phyloP scores from a whole-genome alignment of 345 rosid genomes.

The Psidium friedrichsthalianum region DNA sequence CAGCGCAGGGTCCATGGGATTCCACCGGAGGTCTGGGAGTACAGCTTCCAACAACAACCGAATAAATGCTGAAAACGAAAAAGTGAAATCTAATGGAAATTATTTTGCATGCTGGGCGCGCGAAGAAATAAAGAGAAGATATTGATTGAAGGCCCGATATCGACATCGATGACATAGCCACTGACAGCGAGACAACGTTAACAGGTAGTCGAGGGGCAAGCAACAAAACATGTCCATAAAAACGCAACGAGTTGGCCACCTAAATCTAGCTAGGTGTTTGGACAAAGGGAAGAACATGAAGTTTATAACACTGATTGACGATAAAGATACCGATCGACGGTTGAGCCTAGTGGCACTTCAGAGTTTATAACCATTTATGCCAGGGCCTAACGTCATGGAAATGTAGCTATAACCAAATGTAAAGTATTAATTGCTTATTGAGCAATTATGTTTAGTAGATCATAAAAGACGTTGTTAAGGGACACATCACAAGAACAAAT shows the following conservation, averaged over 20 bases:
- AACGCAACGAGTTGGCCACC: too few species aligned
- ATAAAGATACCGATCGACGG: background rate
- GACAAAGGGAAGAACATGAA: background rate
- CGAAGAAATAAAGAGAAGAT: too few species aligned
- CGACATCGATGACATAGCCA: too few species aligned
- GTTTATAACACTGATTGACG: background rate
- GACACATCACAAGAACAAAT: background rate
- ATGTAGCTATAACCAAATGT: fast-evolving
- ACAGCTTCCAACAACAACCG: background rate
- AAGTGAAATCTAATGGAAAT: background rate
- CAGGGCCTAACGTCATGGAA: background rate
- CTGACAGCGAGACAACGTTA: too few species aligned
- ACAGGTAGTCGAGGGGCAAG: too few species aligned
- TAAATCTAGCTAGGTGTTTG: too few species aligned
- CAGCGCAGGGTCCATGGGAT: constrained; percentile 18
- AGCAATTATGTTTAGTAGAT: background rate
- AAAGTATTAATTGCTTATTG: background rate
- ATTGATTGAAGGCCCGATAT: too few species aligned
- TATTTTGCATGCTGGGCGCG: background rate
- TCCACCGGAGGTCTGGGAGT: background rate
- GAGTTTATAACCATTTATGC: fast-evolving
- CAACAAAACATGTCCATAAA: too few species aligned
- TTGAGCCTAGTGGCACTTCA: fast-evolving
- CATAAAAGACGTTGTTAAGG: background rate
- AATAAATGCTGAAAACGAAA: background rate